A percentile compares a stretch with the other conserved stretches of the same genome.
These are phyloP conservation scores for Canavalia ensiformis DNA, from an alignment of 306 rosid genomes.

Conservation along the genomic window DNA sequence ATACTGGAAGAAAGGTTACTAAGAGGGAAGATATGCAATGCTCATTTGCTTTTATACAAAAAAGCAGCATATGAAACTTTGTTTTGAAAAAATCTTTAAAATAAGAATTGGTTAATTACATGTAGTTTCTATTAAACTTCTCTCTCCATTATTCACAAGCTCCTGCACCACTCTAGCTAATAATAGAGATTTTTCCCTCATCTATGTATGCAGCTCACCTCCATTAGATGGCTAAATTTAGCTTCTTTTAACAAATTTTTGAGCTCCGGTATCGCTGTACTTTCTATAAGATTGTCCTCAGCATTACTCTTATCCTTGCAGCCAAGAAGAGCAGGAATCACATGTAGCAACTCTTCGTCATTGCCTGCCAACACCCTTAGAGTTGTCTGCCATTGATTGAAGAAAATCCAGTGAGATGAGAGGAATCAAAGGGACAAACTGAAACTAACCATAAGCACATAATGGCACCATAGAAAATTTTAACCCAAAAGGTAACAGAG, in stretches of 20 bases:
- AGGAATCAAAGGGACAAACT: constrained; percentile 9
- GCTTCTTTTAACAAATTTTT: constrained; percentile 71
- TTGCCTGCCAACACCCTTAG: constrained; percentile 76
- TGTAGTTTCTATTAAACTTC: constrained; percentile 27
- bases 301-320: constrained; percentile 59
- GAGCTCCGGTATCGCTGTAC: constrained; percentile 50
- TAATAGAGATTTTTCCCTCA: constrained; percentile 23
- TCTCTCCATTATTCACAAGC: constrained; percentile 23
- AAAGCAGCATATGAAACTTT: constrained; percentile 20
- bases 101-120: constrained; percentile 23
- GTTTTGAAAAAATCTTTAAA: neutral
- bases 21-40: constrained; percentile 23
- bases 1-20: constrained; percentile 25
- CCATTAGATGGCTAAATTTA: constrained; percentile 90
- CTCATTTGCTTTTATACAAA: constrained; percentile 27
- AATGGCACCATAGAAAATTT: constrained; percentile 15
- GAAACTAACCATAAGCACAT: neutral
- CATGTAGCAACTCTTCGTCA: constrained; percentile 68
- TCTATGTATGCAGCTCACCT: constrained; percentile 61
- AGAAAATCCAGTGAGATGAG: constrained; percentile 32
- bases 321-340: constrained; percentile 82
- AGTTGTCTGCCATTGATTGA: constrained; percentile 68
- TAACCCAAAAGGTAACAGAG: constrained; percentile 7
- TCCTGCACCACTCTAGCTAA: constrained; percentile 12
- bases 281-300: constrained; percentile 60